Percentiles rank a stretch among this genome's conserved stretches.
phyloP scores from a whole-genome alignment of 495 filamentous ascomycete species.

The Copromyces sp. region DNA sequence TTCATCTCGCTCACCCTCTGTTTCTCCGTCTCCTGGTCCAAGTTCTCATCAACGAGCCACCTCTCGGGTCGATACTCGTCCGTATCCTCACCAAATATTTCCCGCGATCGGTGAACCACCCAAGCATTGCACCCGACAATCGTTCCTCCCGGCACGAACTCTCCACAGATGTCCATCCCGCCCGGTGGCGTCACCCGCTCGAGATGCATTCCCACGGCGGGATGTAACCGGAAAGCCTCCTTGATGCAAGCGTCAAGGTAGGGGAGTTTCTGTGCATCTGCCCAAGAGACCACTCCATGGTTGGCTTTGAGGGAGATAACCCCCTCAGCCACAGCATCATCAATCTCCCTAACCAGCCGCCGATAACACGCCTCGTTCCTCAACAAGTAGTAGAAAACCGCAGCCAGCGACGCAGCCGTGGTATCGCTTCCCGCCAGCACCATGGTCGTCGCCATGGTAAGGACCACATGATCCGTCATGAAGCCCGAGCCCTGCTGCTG shows the following conservation, averaged over 20 bases:
- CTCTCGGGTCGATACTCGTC: constrained; percentile 36
- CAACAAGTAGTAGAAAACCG: constrained; percentile 42
- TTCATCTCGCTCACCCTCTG: constrained; percentile 32
- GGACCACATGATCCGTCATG: constrained; percentile 39
- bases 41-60: constrained; percentile 26
- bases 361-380: constrained; percentile 26
- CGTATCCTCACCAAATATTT: constrained; percentile 37
- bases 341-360: constrained; percentile 27
- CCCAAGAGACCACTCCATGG: constrained; percentile 20
- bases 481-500: constrained; percentile 38
- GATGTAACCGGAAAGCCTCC: constrained; percentile 52
- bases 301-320: constrained; percentile 38
- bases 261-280: constrained; percentile 22
- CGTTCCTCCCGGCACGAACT: constrained; percentile 41
- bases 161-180: constrained; percentile 40
- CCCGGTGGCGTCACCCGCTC: constrained; percentile 46
- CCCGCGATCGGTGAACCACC: constrained; percentile 40
- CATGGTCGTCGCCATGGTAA: constrained; percentile 41
- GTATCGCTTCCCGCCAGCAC: constrained; percentile 48
- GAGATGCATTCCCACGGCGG: constrained; percentile 42
- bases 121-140: constrained; percentile 46
- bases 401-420: constrained; percentile 39
- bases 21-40: constrained; percentile 15
- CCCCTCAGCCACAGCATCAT: not conserved
- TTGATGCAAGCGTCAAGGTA: constrained; percentile 57